Base-by-base conservation (phyloP, 371 early-diverging fungal species). In the Lichtheimia ornata region DNA sequence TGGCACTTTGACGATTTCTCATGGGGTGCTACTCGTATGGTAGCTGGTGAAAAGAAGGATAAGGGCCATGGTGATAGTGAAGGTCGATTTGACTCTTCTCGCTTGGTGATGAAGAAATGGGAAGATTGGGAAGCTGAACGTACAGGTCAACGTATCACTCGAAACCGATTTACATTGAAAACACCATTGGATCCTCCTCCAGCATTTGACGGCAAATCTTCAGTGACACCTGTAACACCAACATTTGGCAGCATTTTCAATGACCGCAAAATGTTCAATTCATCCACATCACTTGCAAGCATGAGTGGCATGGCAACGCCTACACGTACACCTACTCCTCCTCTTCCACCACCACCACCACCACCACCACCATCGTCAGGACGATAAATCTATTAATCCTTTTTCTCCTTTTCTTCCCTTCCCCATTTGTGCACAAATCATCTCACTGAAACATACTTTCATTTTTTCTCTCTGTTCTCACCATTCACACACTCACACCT, bases 1-100 rank as follows among this genome's bases (percentile, higher is more conserved):
- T 98, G 98, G 98, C 94, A 95, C 70, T 94, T 97, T 76, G 98
- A 97, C 64, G 96, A 97, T 74, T 96, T 97, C 66, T 84, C 89
- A 18, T 97, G 98, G 95, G 95, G 95, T 53, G 88, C 89, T 27
- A 94, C 94, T 4, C 83, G 94, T 56, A 86, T 91, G 51, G 85
- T 92, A 11, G 71, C 82, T 4, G 96, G 88, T 20, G 87, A 90
- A 64, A 84, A 81, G 67, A 84, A 83, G 50, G 86, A 76, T 9
- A 80, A 87, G 58, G 64, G 85, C 55, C 79, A 88, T 72, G 81
- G 84, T 44, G 84, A 79, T 67, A 65, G 66, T 12, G 90, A 90
- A 49, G 82, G 84, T 44, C 86, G 83, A 57, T 82, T 83, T 53
- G 91, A 93, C 61, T 85, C 90, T 12, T 72, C 81, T n/a, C 73